Evolutionary conservation across 345 rosid species (phyloP).

Genomic region (Cardamine occulta): DNA sequence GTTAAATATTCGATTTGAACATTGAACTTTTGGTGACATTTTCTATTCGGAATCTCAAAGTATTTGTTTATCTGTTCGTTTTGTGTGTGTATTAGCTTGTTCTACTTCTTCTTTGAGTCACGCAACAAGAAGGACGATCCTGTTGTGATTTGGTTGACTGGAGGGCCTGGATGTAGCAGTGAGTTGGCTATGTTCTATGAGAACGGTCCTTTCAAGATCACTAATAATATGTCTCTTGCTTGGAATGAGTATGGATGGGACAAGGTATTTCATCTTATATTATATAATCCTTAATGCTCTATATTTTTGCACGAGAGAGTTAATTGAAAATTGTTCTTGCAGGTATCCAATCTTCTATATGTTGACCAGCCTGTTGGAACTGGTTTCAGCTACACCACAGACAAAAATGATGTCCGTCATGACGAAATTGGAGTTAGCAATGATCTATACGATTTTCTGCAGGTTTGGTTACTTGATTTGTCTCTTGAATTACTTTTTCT

Average conservation of each 20-base stretch:
- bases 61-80: background rate
- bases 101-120: conserved; percentile 99
- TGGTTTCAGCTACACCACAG: conserved; percentile 94
- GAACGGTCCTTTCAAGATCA: conserved; percentile 88
- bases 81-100: conserved; percentile 61
- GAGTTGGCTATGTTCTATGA: conserved; percentile 98
- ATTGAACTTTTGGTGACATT: background rate
- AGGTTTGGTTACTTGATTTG: conserved; percentile 56
- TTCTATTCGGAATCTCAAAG: background rate
- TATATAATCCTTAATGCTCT: conserved; percentile 3
- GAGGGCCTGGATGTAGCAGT: conserved; percentile 99
- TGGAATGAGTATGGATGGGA: conserved; percentile 97
- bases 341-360: conserved; percentile 92
- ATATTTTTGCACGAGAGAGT: conserved; percentile 2
- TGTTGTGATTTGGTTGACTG: conserved; percentile 96
- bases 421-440: conserved; percentile 85
- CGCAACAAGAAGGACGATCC: conserved; percentile 77
- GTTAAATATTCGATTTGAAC: conserved; percentile 7
- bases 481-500: background rate
- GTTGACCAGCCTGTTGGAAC: conserved; percentile 99
- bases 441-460: conserved; percentile 94
- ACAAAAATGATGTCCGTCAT: conserved; percentile 83
- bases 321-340: conserved; percentile 34
- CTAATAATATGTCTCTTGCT: conserved; percentile 80
- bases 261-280: conserved; percentile 49